Evolutionary conservation across 1,284 basidiomycete genomes (phyloP).

Genomic region (Marasmius oreades): DNA sequence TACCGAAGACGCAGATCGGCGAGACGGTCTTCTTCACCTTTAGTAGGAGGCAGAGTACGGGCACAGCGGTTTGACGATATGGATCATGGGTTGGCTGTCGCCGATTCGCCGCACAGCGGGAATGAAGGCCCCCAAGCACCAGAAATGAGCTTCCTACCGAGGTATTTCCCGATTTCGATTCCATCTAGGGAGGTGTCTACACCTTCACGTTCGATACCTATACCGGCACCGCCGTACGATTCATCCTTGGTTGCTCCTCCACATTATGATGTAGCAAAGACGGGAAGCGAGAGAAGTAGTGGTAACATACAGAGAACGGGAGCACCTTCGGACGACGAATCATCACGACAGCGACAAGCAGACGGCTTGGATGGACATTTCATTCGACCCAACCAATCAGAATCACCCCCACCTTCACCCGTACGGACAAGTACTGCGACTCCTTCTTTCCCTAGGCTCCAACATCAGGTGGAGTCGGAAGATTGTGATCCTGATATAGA

Average conservation of each 20-base stretch:
- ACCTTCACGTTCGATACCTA: background rate
- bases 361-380: no score
- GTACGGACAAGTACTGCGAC: no score
- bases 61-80: background rate
- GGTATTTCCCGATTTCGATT: slow-evolving; percentile 50
- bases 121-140: slow-evolving; percentile 33
- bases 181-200: slow-evolving; percentile 7
- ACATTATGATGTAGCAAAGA: background rate
- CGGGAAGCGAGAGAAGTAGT: background rate
- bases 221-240: background rate
- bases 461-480: no score
- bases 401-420: no score
- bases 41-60: background rate
- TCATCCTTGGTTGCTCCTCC: background rate
- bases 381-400: no score
- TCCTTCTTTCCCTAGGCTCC: no score
- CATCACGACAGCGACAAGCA: no score
- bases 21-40: slow-evolving; percentile 26
- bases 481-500: no score
- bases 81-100: background rate
- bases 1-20: slow-evolving; percentile 40
- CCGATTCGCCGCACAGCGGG: slow-evolving; percentile 31
- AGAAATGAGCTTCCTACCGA: slow-evolving; percentile 37
- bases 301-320: no score
- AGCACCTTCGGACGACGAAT: no score